Conservation (phyloP, 208 protist species). For the Leishmania guyanensis region DNA sequence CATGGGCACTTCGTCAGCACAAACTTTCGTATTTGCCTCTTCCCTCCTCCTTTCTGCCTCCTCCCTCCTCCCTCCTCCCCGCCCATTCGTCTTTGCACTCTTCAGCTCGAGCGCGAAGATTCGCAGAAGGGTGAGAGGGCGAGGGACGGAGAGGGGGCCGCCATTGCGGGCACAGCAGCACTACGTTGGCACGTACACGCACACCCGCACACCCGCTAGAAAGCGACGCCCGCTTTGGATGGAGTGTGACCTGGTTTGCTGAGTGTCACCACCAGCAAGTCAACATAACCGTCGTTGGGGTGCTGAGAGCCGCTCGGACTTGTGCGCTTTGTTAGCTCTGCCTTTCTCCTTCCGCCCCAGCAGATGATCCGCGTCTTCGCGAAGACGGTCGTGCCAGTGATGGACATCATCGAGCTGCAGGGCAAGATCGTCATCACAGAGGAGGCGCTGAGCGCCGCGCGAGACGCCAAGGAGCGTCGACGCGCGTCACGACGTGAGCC, state of each 20-base stretch:
- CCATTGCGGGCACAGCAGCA: too few relatives aligned
- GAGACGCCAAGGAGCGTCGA: slow-evolving; percentile 7
- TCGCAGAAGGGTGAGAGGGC: too few relatives aligned
- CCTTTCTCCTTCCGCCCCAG: not conserved
- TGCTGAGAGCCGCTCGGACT: not conserved
- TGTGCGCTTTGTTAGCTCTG: not conserved
- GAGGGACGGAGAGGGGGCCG: too few relatives aligned
- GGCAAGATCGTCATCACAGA: slow-evolving; percentile 55
- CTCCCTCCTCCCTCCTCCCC: too few relatives aligned
- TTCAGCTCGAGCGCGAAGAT: too few relatives aligned
- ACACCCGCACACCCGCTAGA: too few relatives aligned
- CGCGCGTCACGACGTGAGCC: not conserved
- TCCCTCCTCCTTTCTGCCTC: too few relatives aligned
- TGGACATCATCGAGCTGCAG: slow-evolving; percentile 78
- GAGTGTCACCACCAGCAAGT: too few relatives aligned
- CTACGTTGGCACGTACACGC: too few relatives aligned
- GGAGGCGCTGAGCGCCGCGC: slow-evolving; percentile 30
- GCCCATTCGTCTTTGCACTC: too few relatives aligned
- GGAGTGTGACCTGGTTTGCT: too few relatives aligned
- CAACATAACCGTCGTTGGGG: not conserved
- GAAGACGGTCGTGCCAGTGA: slow-evolving; percentile 36
- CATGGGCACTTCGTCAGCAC: not conserved
- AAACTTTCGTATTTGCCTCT: not conserved
- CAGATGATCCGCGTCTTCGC: slow-evolving; percentile 67
- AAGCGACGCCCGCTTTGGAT: too few relatives aligned